phyloP scores from a whole-genome alignment of 2,329 filamentous ascomycete species.

The Colletotrichum euphorbiae region DNA sequence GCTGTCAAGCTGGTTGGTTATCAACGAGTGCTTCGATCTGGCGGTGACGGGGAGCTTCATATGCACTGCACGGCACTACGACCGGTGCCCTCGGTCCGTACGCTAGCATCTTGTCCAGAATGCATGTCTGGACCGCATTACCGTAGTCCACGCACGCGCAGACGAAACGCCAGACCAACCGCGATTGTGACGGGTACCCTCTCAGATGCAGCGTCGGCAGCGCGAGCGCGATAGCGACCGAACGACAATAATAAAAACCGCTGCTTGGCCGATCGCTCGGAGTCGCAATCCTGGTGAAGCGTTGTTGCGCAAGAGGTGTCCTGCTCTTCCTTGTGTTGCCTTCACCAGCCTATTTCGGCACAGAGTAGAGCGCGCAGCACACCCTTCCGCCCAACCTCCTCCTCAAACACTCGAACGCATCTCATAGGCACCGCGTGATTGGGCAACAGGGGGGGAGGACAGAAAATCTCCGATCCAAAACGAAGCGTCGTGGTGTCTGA shows the following conservation, averaged over 20 bases:
- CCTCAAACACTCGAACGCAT: not conserved
- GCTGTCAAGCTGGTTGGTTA: slow-evolving; percentile 11
- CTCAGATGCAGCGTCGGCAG: not conserved
- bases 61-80: not conserved
- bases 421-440: slow-evolving; percentile 14
- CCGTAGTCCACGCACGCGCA: not conserved
- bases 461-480: slow-evolving; percentile 36
- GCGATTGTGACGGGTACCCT: not conserved
- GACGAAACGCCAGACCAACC: slow-evolving; percentile 12
- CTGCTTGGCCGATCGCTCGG: not conserved
- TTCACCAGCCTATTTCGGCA: not conserved
- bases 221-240: not conserved
- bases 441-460: slow-evolving; percentile 11
- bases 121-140: slow-evolving; percentile 15
- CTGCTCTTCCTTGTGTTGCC: not conserved
- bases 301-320: not conserved
- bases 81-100: slow-evolving; percentile 15
- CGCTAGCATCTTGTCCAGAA: slow-evolving; percentile 18
- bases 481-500: slow-evolving; percentile 14
- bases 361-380: not conserved
- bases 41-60: slow-evolving; percentile 28
- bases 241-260: not conserved
- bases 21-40: slow-evolving; percentile 6
- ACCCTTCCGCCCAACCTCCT: slow-evolving; percentile 9
- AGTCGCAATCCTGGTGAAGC: not conserved